Conservation (phyloP, 2,329 filamentous ascomycete species). For the Akanthomyces lecanii region DNA sequence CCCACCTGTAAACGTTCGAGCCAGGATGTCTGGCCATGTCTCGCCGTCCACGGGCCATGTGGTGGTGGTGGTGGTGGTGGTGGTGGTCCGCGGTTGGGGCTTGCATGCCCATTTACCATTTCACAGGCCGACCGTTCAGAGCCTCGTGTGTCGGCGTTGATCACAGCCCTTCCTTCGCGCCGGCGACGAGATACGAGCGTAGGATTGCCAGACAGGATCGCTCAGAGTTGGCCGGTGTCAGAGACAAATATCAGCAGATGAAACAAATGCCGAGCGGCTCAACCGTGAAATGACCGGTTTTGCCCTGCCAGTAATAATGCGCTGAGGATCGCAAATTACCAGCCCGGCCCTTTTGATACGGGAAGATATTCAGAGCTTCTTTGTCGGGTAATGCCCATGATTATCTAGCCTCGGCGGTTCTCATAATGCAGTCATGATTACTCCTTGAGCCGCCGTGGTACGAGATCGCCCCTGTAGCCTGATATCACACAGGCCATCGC, state of each 20-base stretch:
- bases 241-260: no score
- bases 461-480: constrained; percentile 2
- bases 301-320: background rate
- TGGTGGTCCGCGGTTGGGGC: background rate
- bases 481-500: background rate
- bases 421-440: constrained; percentile 5
- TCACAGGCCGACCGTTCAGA: no score
- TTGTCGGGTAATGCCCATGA: background rate
- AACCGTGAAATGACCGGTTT: no score
- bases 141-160: no score
- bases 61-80: background rate
- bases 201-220: no score
- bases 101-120: background rate
- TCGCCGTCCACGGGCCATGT: background rate
- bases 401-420: background rate
- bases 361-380: background rate
- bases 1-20: constrained; percentile 3
- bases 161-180: background rate
- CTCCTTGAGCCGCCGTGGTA: background rate
- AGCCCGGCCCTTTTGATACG: background rate
- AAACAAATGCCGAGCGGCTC: no score
- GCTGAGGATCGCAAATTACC: no score
- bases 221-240: no score
- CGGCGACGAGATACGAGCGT: no score
- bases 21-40: background rate